Base-by-base conservation (phyloP, 2,329 filamentous ascomycete genomes). In the Clarireedia paspali region DNA sequence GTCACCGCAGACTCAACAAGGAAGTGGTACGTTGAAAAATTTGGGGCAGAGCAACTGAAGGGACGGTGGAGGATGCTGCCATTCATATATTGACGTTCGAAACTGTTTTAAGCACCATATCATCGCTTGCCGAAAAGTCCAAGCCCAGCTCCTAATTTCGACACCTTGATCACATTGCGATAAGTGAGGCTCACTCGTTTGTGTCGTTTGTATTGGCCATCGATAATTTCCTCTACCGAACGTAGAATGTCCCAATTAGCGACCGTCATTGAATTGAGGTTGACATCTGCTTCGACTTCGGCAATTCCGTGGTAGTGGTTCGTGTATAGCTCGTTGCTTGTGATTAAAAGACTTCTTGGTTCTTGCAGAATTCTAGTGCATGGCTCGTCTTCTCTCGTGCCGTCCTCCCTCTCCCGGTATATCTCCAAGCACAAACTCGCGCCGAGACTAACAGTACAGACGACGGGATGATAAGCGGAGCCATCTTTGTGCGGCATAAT, bases 401-500 rank as follows among this genome's bases (percentile, higher is more conserved):
- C 81, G 55, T 83, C 79, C 7, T 79, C 76, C 58, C 77, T 82
- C 69, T 80, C 85, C 63, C 77, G 76, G 68, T 88, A 84, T 14
- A 97, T 75, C 63, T 95, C 85, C 51, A 97, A 76, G 57, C 92
- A 89, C 7, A 95, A 75, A 48, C 82, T 82, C 9, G 83, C 82
- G 0, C 89, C 89, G 6, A 99, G 74, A 72, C 89, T 95, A 60
- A 97, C 85, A 1, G 94, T 97, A 61, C 90, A 94, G 12, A 96
- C 92, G 14, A 95, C 83, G 1, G 88, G 88, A 67, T 88, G 81
- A 69, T 99, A 99, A 9, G 92, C 89, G 7, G 81, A 74, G 1
- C 92, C 94, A 70, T 99, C 92, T 76, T 96, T 94, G 70, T 97
- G 92, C 47, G 91, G 85, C 89, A 96, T 95, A 62, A 97, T 97